Evolutionary conservation across 148 eudicot species (phyloP), one percentile per base, ranked within the genome.

Genomic region (Dysphania ambrosioides): DNA sequence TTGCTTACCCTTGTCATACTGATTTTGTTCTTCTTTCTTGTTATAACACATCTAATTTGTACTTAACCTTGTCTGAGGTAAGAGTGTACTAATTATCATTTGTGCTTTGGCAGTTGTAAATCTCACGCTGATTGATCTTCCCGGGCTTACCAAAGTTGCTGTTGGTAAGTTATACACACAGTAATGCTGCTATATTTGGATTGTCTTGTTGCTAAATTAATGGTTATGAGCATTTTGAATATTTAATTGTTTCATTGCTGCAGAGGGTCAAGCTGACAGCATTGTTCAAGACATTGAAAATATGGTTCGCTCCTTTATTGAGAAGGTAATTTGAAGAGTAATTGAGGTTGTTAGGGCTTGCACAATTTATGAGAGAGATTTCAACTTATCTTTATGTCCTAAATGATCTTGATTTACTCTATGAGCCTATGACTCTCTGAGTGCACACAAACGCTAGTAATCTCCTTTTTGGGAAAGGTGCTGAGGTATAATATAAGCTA

Each of bases 91-190:
- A 29, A 75, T 67, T 57, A 71, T 23, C 19, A 73, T 42, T 66
- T 74, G 66, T 68, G 42, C 71, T 57, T 58, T 84, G 32, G 83
- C 97, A 96, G 99, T 96, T 86, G 99, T 96, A 72, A 96, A 96
- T 83, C 85, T 96, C 80, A 96, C 99, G 0, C 85, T 96, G 82
- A 80, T 96, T 68, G 99, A 96, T 87, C 99, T 96, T 88, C 99
- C 99, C 36, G 99, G 99, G 61, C 94, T 96, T 67, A 96, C 99
- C 77, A 96, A 96, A 80, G 97, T 96, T 57, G 99, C 99, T 75
- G 86, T 96, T 66, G 99, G 99, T 96, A 81, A 89, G 97, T 77
- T 40, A 38, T 66, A 15, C 49, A 53, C 41, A 31, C 58, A 36
- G 23, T 24, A 53, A 32, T 35, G 31, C 63, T 67, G 34, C 44